A percentile compares a stretch with the other conserved stretches of the same genome.
These are phyloP conservation scores for Aspergillus egyptiacus DNA, from an alignment of 495 filamentous ascomycete species.

Conservation along the genomic window DNA sequence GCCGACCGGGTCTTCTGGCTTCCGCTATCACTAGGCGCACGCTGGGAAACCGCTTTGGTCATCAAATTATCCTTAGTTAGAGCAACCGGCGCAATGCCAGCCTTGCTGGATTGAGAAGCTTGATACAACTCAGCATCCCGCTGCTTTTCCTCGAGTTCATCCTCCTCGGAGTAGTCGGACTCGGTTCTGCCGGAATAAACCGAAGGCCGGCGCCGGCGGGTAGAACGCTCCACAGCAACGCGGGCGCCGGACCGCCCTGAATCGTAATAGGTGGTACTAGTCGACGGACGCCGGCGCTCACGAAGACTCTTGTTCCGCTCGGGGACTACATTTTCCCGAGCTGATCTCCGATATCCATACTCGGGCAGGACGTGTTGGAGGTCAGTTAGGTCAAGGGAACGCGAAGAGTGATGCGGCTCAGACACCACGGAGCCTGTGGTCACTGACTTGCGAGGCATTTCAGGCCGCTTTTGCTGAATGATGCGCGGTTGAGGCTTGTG, in stretches of 20 bases:
- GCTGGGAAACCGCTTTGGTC: conserved; percentile 25
- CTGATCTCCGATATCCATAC: conserved; percentile 23
- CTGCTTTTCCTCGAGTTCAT: conserved; percentile 30
- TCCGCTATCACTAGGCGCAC: conserved; percentile 36
- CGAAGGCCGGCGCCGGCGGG: conserved; percentile 26
- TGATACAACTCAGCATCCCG: conserved; percentile 38
- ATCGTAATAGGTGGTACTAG: conserved; percentile 33
- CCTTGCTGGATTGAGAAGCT: conserved; percentile 26
- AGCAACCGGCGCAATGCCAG: conserved; percentile 21
- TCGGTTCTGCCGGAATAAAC: conserved; percentile 14
- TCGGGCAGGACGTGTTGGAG: conserved; percentile 31
- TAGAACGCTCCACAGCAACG: conserved; percentile 30
- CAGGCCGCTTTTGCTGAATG: conserved; percentile 34
- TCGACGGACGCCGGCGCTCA: conserved; percentile 21
- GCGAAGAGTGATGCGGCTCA: conserved; percentile 30
- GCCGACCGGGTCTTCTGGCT: conserved; percentile 43
- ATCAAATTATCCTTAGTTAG: conserved; percentile 34
- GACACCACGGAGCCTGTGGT: conserved; percentile 23
- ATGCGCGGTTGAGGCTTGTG: conserved; percentile 28
- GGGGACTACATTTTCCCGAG: conserved; percentile 26
- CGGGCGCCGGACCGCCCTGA: conserved; percentile 23
- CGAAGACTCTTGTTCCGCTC: conserved; percentile 35
- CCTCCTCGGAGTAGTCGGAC: conserved; percentile 20
- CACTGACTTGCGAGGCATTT: conserved; percentile 25
- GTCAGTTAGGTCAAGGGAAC: conserved; percentile 31